These are phyloP conservation scores for Lasiodiplodia gonubiensis DNA, from an alignment of 2,329 filamentous ascomycete genomes.

Conservation along the genomic window DNA sequence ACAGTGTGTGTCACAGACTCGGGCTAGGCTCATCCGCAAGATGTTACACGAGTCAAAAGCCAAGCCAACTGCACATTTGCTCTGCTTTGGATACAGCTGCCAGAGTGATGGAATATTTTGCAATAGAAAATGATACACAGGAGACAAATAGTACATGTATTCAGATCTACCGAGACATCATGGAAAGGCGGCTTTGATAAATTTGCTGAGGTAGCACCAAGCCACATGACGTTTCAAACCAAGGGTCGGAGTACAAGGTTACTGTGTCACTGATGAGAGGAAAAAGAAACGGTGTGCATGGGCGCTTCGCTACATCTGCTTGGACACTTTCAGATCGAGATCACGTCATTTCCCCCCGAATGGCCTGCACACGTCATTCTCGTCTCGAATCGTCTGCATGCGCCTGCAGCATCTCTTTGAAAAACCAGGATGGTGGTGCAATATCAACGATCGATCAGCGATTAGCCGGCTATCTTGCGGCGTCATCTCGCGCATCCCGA, in stretches of 20 bases:
- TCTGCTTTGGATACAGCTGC: too few relatives aligned
- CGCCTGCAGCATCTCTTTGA: background rate
- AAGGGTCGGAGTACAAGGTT: background rate
- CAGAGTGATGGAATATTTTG: too few relatives aligned
- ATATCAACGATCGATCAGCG: constrained; percentile 5
- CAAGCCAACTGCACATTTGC: too few relatives aligned
- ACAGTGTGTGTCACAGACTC: too few relatives aligned
- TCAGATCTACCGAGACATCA: too few relatives aligned
- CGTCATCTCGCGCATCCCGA: background rate
- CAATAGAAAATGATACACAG: too few relatives aligned
- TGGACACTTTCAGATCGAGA: background rate
- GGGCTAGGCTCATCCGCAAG: too few relatives aligned
- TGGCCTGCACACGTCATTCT: background rate
- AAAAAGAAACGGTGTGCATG: background rate
- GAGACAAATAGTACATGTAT: too few relatives aligned
- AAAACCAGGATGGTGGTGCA: background rate
- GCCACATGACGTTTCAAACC: background rate
- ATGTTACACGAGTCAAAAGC: too few relatives aligned
- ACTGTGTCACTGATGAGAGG: background rate
- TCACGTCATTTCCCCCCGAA: constrained; percentile 3
- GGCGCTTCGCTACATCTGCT: background rate
- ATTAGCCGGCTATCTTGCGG: background rate
- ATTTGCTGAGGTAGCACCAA: too few relatives aligned
- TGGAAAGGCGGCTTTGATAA: too few relatives aligned
- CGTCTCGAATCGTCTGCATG: background rate